These are phyloP conservation scores for Gracilariopsis chorda DNA, from an alignment of 23 red algal genomes.

Conservation along the genomic window DNA sequence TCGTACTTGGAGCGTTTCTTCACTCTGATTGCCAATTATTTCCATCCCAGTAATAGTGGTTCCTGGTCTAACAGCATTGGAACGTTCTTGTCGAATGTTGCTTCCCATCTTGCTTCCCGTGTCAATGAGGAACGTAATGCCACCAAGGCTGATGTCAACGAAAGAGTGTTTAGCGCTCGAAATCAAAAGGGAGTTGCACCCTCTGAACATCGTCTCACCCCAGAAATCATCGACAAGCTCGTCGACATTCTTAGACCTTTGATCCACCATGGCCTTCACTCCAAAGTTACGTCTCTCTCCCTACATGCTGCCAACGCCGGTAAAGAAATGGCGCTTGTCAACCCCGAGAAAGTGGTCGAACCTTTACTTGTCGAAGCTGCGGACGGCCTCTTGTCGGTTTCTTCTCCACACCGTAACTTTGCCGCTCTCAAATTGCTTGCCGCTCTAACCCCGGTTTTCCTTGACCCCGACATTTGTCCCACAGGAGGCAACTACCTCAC, in stretches of 20 bases:
- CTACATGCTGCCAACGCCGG: slow-evolving; percentile 51
- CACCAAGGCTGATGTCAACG: slow-evolving; percentile 39
- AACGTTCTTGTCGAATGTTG: slow-evolving; percentile 59
- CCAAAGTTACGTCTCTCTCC: slow-evolving; percentile 50
- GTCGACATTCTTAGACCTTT: slow-evolving; percentile 69
- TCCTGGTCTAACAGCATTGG: slow-evolving; percentile 59
- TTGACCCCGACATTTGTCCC: slow-evolving; percentile 68
- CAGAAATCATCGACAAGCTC: slow-evolving; percentile 34
- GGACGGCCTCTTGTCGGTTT: slow-evolving; percentile 58
- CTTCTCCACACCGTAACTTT: slow-evolving; percentile 79
- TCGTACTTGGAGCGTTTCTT: slow-evolving; percentile 54
- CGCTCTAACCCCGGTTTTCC: slow-evolving; percentile 76
- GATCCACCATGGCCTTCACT: slow-evolving; percentile 67
- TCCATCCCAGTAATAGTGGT: slow-evolving; percentile 82
- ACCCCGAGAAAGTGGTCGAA: slow-evolving; percentile 48
- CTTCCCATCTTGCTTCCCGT: slow-evolving; percentile 28
- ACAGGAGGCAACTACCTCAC: slow-evolving; percentile 33
- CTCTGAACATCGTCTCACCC: slow-evolving; percentile 68
- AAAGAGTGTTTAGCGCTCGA: slow-evolving; percentile 51
- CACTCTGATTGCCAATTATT: slow-evolving; percentile 62
- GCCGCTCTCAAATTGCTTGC: slow-evolving; percentile 71
- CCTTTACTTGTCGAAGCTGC: slow-evolving; percentile 56
- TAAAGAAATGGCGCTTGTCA: slow-evolving; percentile 64
- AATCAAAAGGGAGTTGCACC: slow-evolving; percentile 42
- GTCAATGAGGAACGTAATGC: slow-evolving; percentile 67